Evolutionary conservation across 2,329 filamentous ascomycete species (phyloP), one percentile per base, ranked within the genome.

Genomic region (Fusarium sororula): DNA sequence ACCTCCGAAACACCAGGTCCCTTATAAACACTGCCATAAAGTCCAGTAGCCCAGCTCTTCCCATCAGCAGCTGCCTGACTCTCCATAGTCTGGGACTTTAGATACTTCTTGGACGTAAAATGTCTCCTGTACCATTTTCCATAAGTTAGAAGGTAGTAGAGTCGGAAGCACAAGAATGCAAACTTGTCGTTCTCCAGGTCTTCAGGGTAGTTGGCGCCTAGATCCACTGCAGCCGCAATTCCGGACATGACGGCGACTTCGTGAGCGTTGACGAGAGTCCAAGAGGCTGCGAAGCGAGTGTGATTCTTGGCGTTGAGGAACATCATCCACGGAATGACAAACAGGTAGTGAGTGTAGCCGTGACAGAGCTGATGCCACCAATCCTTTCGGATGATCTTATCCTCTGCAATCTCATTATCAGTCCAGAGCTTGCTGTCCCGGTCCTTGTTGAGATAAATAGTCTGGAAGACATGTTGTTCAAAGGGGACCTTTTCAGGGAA

Each of bases 101-200:
- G 47, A 28, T 74, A 66, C 51, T 72, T 60, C 41, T 76, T 75
- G 0, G 70, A 73, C 0, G 82, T 82, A 45, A 77, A 77, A n/a
- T 72, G 73, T 24, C 82, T 77, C 15, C 84, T 80, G 76, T 91
- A 91, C 90, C 90, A 91, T 73, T 86, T 88, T 28, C 90, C 90
- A 74, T 92, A 91, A 0, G 84, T 81, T 6, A 92, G 78, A 55
- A 91, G 79, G 66, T 91, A 91, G 72, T 92, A 92, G 66, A 92
- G 77, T 48, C 90, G 79, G 76, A 92, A 92, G 54, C 86, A 85
- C 66, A 91, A 75, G 62, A 92, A 85, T 0, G 90, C 88, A 76
- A 90, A 92, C 60, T 83, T 84, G 68, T 91, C 90, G n/a, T 88
- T 80, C 80, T 91, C 90, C 4, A 92, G 77, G 74, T 91, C 90